These are phyloP conservation scores for Picea abies DNA, from an alignment of 83 land plant species.

Conservation along the genomic window DNA sequence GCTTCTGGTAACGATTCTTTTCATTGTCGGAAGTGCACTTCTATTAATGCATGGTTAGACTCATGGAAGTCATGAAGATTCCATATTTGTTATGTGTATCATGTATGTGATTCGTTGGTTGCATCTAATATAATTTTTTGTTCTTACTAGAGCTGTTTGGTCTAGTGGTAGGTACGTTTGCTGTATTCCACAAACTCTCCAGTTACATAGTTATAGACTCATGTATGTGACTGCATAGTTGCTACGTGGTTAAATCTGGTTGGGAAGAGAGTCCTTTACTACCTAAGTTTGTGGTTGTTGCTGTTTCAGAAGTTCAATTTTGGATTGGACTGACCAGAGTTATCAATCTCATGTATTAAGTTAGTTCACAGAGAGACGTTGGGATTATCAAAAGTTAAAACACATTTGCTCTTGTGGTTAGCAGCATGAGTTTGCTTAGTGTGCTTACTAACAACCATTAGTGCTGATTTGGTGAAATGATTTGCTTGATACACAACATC, in stretches of 20 bases:
- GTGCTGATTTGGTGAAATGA: neutral
- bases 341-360: neutral
- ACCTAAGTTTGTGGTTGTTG: neutral
- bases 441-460: neutral
- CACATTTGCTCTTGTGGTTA: too few species aligned
- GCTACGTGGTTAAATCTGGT: neutral
- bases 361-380: too few species aligned
- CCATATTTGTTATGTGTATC: neutral
- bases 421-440: too few species aligned
- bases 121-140: neutral
- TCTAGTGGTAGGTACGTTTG: neutral
- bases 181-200: neutral
- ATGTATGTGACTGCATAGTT: neutral
- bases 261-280: neutral
- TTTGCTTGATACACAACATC: neutral
- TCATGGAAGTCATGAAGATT: neutral
- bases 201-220: neutral
- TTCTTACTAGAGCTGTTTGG: neutral
- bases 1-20: neutral
- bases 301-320: neutral
- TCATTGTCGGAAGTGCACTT: neutral
- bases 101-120: neutral
- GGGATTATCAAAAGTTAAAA: too few species aligned
- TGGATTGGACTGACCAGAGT: neutral
- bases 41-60: neutral